Percentiles rank a stretch among this genome's conserved stretches.
Evolutionary conservation across 1,139 yeast species (phyloP).

Genomic region (Schwanniomyces etchellsii): DNA sequence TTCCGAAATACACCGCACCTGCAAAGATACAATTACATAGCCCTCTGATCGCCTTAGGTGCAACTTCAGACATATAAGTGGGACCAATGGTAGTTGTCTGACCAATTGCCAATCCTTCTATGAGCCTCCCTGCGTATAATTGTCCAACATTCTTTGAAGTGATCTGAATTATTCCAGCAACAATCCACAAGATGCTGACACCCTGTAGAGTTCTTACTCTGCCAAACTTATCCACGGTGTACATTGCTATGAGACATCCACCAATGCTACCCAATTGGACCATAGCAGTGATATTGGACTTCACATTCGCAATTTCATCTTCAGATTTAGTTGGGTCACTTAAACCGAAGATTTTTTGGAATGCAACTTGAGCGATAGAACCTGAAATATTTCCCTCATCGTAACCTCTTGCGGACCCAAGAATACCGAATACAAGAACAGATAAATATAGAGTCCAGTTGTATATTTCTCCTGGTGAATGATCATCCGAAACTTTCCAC

Average conservation of each 20-base stretch:
- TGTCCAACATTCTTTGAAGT: constrained; percentile 42
- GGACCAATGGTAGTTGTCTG: constrained; percentile 57
- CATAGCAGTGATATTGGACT: constrained; percentile 56
- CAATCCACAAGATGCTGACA: constrained; percentile 39
- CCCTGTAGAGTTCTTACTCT: constrained; percentile 48
- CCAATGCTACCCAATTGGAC: constrained; percentile 58
- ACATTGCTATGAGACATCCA: constrained; percentile 48
- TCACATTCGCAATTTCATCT: constrained; percentile 37
- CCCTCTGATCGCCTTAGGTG: constrained; percentile 51
- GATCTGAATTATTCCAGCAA: constrained; percentile 44
- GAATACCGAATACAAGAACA: constrained; percentile 49
- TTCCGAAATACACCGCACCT: constrained; percentile 52
- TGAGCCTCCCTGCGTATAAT: constrained; percentile 47
- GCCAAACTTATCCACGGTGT: constrained; percentile 49
- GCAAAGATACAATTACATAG: constrained; percentile 45
- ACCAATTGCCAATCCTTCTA: constrained; percentile 54
- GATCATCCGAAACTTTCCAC: constrained; percentile 15
- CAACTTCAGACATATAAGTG: constrained; percentile 46
- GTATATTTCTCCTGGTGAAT: constrained; percentile 45
- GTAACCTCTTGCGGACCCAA: constrained; percentile 57
- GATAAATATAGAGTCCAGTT: constrained; percentile 42
- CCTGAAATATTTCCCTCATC: constrained; percentile 57
- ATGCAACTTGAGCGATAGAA: constrained; percentile 38
- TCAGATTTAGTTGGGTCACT: constrained; percentile 30
- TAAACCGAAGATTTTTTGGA: constrained; percentile 41